Base-by-base conservation (phyloP, 1,139 yeast genomes). In the Taphrina pruni region DNA sequence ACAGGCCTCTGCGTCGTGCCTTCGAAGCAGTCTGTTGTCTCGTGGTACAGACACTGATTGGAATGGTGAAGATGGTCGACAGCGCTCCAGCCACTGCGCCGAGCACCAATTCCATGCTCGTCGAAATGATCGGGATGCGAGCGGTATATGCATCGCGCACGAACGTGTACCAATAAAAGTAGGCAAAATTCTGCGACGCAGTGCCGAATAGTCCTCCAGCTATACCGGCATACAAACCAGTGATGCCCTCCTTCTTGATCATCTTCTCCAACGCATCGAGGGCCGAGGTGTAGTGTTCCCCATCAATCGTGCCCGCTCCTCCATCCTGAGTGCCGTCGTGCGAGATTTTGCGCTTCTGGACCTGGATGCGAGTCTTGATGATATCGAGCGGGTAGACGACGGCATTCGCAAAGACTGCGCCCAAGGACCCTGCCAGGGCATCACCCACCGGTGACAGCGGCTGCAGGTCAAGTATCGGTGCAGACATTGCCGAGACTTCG, bases 381-480 rank as follows among this genome's bases (percentile, higher is more conserved):
- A 93, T 82, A 76, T 94, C 99, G 43, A 94, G 80, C 0, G 99
- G 99, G 78, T 94, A 97, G 1, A 94, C 90, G 8, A 87, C 81
- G n/a, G 91, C 82, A 77, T 89, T 90, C 57, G 97, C 96, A 70
- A 89, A 78, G 57, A 88, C 89, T 3, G 96, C 90, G 7, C 96
- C 96, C 70, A 88, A 83, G 0, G 96, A 92, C 0, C 97, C 97
- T 65, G 91, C 88, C 21, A 90, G 84, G 0, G 97, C 97, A 76
- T 88, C 87, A 73, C 90, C 95, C 82, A 83, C 81, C 7, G 83
- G 82, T 20, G 82, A 79, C 50, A 80, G 75, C 4, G 69, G 65
- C 35, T 65, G 65, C 39, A 64, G 56, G 20, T 45, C 43, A n/a
- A 62, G 66, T 32, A 46, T 32, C 11, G 60, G 21, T 9, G 56